Evolutionary conservation across 352 stramenopile genomes (phyloP), one percentile per base, ranked within the genome.

Genomic region (Pythium sukuiense): DNA sequence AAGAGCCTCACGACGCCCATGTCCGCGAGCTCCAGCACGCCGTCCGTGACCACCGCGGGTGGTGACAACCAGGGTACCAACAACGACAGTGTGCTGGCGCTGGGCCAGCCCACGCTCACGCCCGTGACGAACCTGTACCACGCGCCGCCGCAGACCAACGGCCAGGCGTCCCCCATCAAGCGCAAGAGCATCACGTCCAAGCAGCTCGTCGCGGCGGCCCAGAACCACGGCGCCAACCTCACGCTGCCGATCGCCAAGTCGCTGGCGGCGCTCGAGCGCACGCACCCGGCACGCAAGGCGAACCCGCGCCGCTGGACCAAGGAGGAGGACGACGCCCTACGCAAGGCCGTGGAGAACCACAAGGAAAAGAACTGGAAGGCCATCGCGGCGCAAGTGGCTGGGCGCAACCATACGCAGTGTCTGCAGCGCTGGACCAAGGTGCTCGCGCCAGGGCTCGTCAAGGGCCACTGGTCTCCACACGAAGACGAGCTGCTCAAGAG

Each of bases 331-430:
- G 87, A 97, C 16, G 83, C 87, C 14, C 73, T 97, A 32, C 80
- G 88, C 2, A 24, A 84, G 35, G 90, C 91, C 30, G 91, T 97
- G 6, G 77, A 92, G 58, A 91, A 88, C 69, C 83, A 96, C 52
- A 87, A 87, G 48, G 89, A 95, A 61, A 96, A 93, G 62, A 95
- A 97, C 69, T 97, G 91, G 91, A 97, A 97, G 60, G 87, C 89
- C 16, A 97, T 97, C 60, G 90, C 91, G 8, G 77, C 87, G 49
- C 83, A 93, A 56, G 87, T 97, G 35, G 81, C 87, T 13, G 89
- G 86, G 2, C 80, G 91, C 18, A 97, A 97, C 70, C 89, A 97
- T 73, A 94, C 89, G 65, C 91, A 97, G 68, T 97, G 90, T 65
- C 76, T 97, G 35, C 91, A 97, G 65, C 83, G 91, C 6, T 97